These are phyloP conservation scores for Dryadomyces quercivorus DNA, from an alignment of 2,329 filamentous ascomycete genomes.

Conservation along the genomic window DNA sequence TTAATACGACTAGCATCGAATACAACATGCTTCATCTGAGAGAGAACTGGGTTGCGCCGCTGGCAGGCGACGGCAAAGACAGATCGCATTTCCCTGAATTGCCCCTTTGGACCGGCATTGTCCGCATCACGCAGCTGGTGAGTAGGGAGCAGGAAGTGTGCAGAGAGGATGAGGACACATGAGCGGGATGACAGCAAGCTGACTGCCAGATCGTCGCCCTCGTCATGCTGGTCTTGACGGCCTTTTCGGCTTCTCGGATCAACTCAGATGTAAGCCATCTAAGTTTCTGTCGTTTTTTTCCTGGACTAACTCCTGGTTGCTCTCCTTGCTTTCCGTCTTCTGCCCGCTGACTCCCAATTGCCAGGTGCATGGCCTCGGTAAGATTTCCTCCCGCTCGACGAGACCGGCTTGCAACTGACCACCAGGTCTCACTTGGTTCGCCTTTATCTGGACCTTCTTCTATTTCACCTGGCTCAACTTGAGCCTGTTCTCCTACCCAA, in stretches of 20 bases:
- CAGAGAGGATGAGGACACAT: neutral
- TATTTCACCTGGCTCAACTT: constrained; percentile 12
- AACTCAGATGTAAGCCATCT: constrained; percentile 5
- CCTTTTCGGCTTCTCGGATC: constrained; percentile 8
- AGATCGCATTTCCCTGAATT: constrained; percentile 10
- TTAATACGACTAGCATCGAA: neutral
- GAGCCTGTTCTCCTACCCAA: constrained; percentile 4
- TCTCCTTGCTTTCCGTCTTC: neutral
- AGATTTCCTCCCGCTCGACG: neutral
- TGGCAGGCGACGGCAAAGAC: constrained; percentile 7
- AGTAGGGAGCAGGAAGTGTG: constrained; percentile 10
- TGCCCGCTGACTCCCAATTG: neutral
- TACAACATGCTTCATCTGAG: neutral
- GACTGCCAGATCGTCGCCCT: constrained; percentile 7
- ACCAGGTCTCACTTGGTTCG: constrained; percentile 10
- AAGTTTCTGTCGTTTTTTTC: neutral
- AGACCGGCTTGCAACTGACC: neutral
- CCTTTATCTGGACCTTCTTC: constrained; percentile 12
- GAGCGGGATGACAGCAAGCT: neutral
- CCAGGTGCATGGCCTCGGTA: neutral
- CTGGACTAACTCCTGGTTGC: neutral
- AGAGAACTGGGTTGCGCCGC: constrained; percentile 1
- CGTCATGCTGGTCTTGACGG: constrained; percentile 9
- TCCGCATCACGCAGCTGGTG: constrained; percentile 3
- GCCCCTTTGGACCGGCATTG: constrained; percentile 9